Percentiles rank a stretch among this genome's conserved stretches.
Conservation (phyloP, 495 filamentous ascomycete genomes). For the Aspergillus ostianus region DNA sequence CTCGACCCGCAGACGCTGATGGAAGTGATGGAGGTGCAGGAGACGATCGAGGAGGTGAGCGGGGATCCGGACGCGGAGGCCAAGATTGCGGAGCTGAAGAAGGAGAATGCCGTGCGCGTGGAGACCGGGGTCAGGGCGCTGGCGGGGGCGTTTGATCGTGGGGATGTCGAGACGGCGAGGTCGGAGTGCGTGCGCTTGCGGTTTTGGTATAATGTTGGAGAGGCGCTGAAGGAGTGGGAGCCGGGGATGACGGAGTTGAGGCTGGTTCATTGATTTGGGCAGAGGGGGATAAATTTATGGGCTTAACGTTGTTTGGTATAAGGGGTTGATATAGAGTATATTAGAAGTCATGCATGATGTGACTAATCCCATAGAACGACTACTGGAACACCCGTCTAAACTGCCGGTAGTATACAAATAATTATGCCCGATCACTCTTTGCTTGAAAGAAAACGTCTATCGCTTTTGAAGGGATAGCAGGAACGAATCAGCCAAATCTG, state of each 20-base stretch:
- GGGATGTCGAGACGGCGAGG: conserved; percentile 65
- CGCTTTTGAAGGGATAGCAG: too few relatives aligned
- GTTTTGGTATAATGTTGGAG: conserved; percentile 88
- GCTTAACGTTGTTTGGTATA: not conserved
- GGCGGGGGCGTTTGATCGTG: conserved; percentile 59
- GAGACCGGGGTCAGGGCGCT: conserved; percentile 55
- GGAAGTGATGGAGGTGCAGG: conserved; percentile 84
- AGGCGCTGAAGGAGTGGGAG: conserved; percentile 82
- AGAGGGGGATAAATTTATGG: not conserved
- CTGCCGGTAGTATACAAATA: too few relatives aligned
- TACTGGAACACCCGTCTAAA: too few relatives aligned
- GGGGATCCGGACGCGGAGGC: conserved; percentile 55
- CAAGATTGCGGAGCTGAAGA: conserved; percentile 58
- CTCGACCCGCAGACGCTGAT: conserved; percentile 72
- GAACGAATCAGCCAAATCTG: too few relatives aligned
- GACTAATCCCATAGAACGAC: too few relatives aligned
- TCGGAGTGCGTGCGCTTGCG: conserved; percentile 71
- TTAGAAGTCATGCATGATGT: too few relatives aligned
- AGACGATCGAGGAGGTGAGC: conserved; percentile 70
- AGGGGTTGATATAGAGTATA: not conserved
- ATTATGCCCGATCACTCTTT: too few relatives aligned
- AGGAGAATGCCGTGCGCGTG: conserved; percentile 68
- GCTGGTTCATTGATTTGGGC: conserved; percentile 55
- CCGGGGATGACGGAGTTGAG: conserved; percentile 64
- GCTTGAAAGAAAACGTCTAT: too few relatives aligned